Conservation (phyloP, 2,329 filamentous ascomycete species). For the Elsinoe arachidis region DNA sequence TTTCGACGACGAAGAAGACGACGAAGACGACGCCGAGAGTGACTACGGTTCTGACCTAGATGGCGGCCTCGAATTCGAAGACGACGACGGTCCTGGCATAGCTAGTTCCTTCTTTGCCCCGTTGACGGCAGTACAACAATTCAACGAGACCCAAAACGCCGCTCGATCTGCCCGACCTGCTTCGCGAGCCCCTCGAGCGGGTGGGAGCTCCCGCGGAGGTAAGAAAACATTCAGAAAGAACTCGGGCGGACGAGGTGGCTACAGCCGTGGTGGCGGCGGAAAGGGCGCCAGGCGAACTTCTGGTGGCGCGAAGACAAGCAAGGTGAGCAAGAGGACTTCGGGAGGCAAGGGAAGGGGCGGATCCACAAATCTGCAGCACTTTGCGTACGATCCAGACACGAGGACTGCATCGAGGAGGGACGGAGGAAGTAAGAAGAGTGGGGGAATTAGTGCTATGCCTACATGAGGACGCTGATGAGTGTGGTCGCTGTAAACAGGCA, state of each 20-base stretch:
- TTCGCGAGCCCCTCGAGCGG: not conserved
- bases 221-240: slow-evolving; percentile 3
- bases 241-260: not conserved
- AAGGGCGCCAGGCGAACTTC: not conserved
- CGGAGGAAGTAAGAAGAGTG: not conserved
- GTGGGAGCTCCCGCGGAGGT: not conserved
- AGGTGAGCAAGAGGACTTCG: not conserved
- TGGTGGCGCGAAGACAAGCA: not conserved
- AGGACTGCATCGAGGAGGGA: slow-evolving; percentile 6
- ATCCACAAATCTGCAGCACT: not conserved
- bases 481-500: not conserved
- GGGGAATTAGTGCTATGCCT: slow-evolving; percentile 9
- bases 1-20: not conserved
- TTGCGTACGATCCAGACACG: slow-evolving; percentile 6
- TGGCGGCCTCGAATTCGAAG: slow-evolving; percentile 22
- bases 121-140: slow-evolving; percentile 21
- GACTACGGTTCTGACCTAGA: slow-evolving; percentile 34
- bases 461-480: not conserved
- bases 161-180: not conserved
- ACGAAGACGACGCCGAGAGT: slow-evolving; percentile 37
- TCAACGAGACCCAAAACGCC: slow-evolving; percentile 19
- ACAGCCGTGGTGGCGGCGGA: not conserved
- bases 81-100: slow-evolving; percentile 24
- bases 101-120: slow-evolving; percentile 21
- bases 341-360: not conserved